Evolutionary conservation across 2,329 filamentous ascomycete species (phyloP).

Genomic region (Aspergillus tubingensis): DNA sequence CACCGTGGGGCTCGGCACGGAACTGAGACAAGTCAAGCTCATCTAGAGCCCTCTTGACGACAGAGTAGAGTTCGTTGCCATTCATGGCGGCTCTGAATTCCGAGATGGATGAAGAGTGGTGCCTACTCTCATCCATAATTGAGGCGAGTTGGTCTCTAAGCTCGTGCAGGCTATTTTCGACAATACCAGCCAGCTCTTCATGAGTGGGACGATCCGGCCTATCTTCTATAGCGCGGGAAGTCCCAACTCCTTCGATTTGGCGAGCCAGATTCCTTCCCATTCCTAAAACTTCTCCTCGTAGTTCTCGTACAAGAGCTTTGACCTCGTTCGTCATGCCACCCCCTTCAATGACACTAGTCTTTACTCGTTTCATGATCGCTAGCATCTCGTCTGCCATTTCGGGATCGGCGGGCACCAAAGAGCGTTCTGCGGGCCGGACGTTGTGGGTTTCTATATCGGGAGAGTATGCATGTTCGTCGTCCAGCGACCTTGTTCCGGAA

Average conservation of each 20-base stretch:
- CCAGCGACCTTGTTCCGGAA: slow-evolving; percentile 34
- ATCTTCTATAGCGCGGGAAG: slow-evolving; percentile 47
- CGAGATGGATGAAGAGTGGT: slow-evolving; percentile 65
- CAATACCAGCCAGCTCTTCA: slow-evolving; percentile 73
- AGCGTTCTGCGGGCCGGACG: slow-evolving; percentile 16
- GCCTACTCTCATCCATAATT: slow-evolving; percentile 73
- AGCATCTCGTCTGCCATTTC: slow-evolving; percentile 74
- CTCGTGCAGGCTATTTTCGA: slow-evolving; percentile 77
- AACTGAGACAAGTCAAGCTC: slow-evolving; percentile 62
- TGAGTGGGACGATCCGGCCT: slow-evolving; percentile 56
- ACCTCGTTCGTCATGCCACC: slow-evolving; percentile 90
- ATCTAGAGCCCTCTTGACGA: slow-evolving; percentile 72
- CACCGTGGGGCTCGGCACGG: slow-evolving; percentile 52
- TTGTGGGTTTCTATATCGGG: slow-evolving; percentile 30
- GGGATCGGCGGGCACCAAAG: slow-evolving; percentile 48
- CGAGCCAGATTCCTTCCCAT: slow-evolving; percentile 92
- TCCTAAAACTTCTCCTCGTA: slow-evolving; percentile 87
- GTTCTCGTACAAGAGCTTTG: slow-evolving; percentile 83
- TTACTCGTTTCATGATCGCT: slow-evolving; percentile 80
- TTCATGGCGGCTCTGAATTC: slow-evolving; percentile 68
- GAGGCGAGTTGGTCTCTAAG: slow-evolving; percentile 82
- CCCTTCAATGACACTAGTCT: slow-evolving; percentile 84
- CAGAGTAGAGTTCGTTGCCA: slow-evolving; percentile 82
- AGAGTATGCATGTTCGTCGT: slow-evolving; percentile 27
- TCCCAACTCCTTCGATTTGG: slow-evolving; percentile 66